phyloP scores from a whole-genome alignment of 1,284 basidiomycete species.

The Cryptococcus sp. region DNA sequence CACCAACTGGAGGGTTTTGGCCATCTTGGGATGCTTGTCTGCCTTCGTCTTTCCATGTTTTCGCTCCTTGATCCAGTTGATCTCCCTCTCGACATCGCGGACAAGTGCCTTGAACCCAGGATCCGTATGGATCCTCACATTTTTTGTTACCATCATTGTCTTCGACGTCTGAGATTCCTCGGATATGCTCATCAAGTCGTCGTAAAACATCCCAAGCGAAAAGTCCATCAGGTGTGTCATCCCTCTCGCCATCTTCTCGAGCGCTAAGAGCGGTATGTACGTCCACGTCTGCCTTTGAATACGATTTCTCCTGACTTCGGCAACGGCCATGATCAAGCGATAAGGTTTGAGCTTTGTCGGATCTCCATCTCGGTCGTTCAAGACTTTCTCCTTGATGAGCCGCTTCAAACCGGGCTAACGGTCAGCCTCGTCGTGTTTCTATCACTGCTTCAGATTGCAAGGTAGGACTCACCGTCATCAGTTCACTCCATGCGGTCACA shows the following conservation, averaged over 20 bases:
- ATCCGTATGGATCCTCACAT: conserved; percentile 30
- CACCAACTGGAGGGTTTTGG: conserved; percentile 65
- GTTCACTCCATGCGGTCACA: no score
- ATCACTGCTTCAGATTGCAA: no score
- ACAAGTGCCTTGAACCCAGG: conserved; percentile 43
- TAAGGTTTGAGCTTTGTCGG: conserved; percentile 36
- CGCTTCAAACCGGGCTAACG: no score
- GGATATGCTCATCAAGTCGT: conserved; percentile 50
- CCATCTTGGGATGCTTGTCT: conserved; percentile 83
- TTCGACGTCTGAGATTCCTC: conserved; percentile 34
- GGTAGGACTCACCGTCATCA: no score
- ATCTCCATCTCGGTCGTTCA: conserved; percentile 39
- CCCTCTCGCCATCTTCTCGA: conserved; percentile 59
- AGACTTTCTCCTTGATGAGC: no score
- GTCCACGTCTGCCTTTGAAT: conserved; percentile 24
- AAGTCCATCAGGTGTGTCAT: conserved; percentile 83
- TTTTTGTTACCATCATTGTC: conserved; percentile 38
- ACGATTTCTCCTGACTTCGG: conserved; percentile 16
- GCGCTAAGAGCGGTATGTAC: conserved; percentile 18
- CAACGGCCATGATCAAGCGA: conserved; percentile 37
- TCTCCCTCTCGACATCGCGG: conserved; percentile 38
- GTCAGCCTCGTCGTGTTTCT: no score
- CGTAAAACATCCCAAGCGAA: conserved; percentile 71
- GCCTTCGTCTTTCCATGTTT: conserved; percentile 43
- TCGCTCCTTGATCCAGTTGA: conserved; percentile 33